Evolutionary conservation across 2,329 filamentous ascomycete species (phyloP), one percentile per base, ranked within the genome.

Genomic region (Coniochaeta ligniaria): DNA sequence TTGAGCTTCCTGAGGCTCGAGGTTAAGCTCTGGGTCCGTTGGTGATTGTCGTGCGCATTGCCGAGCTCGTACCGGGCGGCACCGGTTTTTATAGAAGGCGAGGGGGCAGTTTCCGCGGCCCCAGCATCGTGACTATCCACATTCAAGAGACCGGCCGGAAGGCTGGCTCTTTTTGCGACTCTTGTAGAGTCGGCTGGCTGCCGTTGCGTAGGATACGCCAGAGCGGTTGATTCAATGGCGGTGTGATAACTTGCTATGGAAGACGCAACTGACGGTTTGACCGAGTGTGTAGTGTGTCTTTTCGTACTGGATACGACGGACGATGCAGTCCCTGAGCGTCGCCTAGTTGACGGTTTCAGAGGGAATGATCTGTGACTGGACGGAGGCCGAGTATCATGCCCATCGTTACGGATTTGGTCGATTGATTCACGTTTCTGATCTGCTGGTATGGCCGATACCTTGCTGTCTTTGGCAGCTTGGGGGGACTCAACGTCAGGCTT

Each of bases 1-100:
- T 66, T 66, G 45, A 59, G 59, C 33, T 66, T 70, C 58, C 57
- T 65, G 12, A 67, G 65, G 20, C 66, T 54, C 12, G 68, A 68
- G 17, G 65, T 61, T 3, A 68, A 60, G 50, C 50, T 55, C 26
- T 22, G 12, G 43, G 43, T 22, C 8, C 43, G 43, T 47, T 47
- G 20, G 11, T 24, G 43, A 6, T 22, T 47, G 43, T 11, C 20
- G 20, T 24, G 43, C 5, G 16, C 22, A 24, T 12, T 24, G 20
- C 22, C 20, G 20, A 24, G 8, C 17, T 41, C 38, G 38, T 41
- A 41, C 38, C 38, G 17, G 16, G 17, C 17, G 16, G 38, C 9
- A 41, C 38, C 17, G 38, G 6, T 20, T 58, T 14, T 47, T 22
- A 38, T 24, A n/a, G 2, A 17, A 6, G 54, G 54, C 17, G 54